Base-by-base conservation (phyloP, 176 grass and related monocot genomes). In the Melocanna baccifera region DNA sequence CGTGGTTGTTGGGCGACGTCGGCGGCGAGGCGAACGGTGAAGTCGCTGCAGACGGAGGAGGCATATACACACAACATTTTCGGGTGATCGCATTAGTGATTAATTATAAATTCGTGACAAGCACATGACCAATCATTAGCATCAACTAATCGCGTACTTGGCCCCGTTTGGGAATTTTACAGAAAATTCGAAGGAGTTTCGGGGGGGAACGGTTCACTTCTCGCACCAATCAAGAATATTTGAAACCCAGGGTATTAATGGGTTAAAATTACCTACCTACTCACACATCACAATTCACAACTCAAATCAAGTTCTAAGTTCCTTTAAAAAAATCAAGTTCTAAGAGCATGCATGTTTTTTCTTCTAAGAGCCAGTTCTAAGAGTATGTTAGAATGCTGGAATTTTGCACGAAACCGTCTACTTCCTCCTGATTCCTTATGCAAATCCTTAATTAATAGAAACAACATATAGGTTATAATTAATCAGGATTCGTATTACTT, bases 1-100 rank as follows among this genome's bases (percentile, higher is more conserved):
- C 88, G 39, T 12, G 5, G 71, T 45, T 88, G 48, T n/a, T 47
- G 13, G 52, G 30, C 39, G 74, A 29, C 9, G 7, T 20, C 62
- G 84, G 81, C 66, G 86, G 75, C 69, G 86, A 83, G 23, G 83
- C 47, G 46, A 14, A 9, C 10, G 92, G 80, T 20, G 79, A 59
- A 3, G 51, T 22, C 26, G 86, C 86, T 91, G 66, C 15, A 69
- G n/a, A 40, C 22, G 11, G 7, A 34, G 4, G 29, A 12, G 30
- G 18, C 48, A 53, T 36, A 52, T 6, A 18, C 16, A 7, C 16
- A 52, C 5, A 19, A 52, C 50, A 55, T 43, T 43, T 77, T 28
- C 75, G 28, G 37, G 22, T 43, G n/a, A 43, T 72, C 4, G 28
- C 15, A 36, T 8, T 71, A 39, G 53, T 34, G 52, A 71, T n/a